Conservation (phyloP, 305 asterid species). For the Fraxinus sp. region DNA sequence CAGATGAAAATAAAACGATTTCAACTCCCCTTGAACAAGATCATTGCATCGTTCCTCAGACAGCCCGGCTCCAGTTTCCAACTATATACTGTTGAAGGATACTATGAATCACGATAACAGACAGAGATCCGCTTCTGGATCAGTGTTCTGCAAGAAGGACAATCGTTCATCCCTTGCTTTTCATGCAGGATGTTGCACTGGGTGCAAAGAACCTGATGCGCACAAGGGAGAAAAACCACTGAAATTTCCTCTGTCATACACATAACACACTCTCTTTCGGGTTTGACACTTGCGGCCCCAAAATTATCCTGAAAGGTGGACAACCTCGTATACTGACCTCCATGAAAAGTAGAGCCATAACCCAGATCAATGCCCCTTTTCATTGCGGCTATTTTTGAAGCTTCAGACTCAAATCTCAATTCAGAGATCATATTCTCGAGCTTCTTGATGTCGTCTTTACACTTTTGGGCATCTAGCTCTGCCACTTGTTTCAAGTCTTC, state of each 20-base stretch:
- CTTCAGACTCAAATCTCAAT: slow-evolving; percentile 47
- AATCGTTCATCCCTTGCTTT: slow-evolving; percentile 61
- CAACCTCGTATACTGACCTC: slow-evolving; percentile 37
- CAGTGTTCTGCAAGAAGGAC: slow-evolving; percentile 77
- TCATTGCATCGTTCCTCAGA: neutral
- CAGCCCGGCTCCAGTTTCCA: neutral
- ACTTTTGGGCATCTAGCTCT: slow-evolving; percentile 31
- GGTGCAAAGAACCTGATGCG: slow-evolving; percentile 72
- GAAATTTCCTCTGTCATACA: slow-evolving; percentile 67
- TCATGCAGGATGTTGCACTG: slow-evolving; percentile 51
- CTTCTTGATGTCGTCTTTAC: slow-evolving; percentile 40
- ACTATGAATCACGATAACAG: slow-evolving; percentile 29
- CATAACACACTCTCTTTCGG: slow-evolving; percentile 81
- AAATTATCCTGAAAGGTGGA: slow-evolving; percentile 42
- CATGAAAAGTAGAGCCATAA: slow-evolving; percentile 15
- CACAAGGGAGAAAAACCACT: slow-evolving; percentile 76
- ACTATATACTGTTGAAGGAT: neutral
- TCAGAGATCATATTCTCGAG: slow-evolving; percentile 45
- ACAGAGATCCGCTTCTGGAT: slow-evolving; percentile 52
- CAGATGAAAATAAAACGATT: neutral
- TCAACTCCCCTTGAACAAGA: neutral
- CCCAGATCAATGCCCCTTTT: slow-evolving; percentile 32
- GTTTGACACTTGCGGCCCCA: slow-evolving; percentile 33
- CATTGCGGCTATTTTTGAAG: slow-evolving; percentile 52
- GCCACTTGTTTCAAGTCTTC: slow-evolving; percentile 42